Conservation (phyloP, 2,329 filamentous ascomycete genomes). For the Aspergillus ruber region DNA sequence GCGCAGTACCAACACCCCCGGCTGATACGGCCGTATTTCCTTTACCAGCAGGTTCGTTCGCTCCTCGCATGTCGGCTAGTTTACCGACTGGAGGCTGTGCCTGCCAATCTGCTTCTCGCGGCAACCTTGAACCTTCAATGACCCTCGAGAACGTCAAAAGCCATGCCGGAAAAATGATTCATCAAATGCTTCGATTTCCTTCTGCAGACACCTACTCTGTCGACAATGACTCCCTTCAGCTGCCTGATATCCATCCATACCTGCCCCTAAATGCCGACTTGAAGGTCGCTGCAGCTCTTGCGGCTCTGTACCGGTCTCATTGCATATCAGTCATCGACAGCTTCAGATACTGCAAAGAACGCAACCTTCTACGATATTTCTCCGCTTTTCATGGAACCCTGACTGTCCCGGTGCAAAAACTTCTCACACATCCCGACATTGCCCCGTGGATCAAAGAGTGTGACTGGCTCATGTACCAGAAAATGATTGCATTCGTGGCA, state of each 20-base stretch:
- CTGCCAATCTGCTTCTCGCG: slow-evolving; percentile 20
- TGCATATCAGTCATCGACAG: slow-evolving; percentile 94
- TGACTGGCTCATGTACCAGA: slow-evolving; percentile 92
- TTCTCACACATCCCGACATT: slow-evolving; percentile 73
- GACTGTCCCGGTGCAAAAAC: slow-evolving; percentile 91
- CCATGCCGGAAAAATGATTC: slow-evolving; percentile 33
- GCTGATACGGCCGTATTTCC: slow-evolving; percentile 35
- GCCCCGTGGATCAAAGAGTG: slow-evolving; percentile 93
- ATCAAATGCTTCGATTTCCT: slow-evolving; percentile 35
- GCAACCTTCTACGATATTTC: slow-evolving; percentile 91
- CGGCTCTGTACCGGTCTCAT: slow-evolving; percentile 85
- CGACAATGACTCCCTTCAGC: slow-evolving; percentile 64
- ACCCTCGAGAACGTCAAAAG: slow-evolving; percentile 28
- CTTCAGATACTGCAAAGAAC: slow-evolving; percentile 92
- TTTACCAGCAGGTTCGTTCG: slow-evolving; percentile 33
- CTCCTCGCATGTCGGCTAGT: slow-evolving; percentile 23
- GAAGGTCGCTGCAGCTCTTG: slow-evolving; percentile 78
- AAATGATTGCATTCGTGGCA: slow-evolving; percentile 88
- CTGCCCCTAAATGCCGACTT: slow-evolving; percentile 74
- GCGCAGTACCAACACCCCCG: slow-evolving; percentile 23
- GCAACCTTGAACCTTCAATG: slow-evolving; percentile 27
- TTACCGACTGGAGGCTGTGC: slow-evolving; percentile 18
- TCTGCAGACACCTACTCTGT: slow-evolving; percentile 28
- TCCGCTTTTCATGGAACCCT: slow-evolving; percentile 93
- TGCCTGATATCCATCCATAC: slow-evolving; percentile 83